Evolutionary conservation across 1,284 basidiomycete genomes (phyloP).

Genomic region (Macrocystidia cucumis): DNA sequence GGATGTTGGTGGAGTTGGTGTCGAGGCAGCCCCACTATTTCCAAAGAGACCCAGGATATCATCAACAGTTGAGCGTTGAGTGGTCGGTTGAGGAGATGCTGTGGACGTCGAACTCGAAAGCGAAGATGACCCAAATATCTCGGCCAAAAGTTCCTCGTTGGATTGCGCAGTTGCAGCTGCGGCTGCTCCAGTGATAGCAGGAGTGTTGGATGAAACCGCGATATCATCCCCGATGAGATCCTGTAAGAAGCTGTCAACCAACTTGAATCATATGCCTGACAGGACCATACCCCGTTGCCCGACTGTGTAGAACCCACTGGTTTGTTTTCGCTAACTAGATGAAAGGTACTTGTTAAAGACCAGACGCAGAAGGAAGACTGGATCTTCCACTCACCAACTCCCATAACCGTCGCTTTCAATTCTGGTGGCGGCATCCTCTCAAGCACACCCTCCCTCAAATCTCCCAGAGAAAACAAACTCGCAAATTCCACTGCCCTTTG

Average conservation of each 20-base stretch:
- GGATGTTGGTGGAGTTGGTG: constrained; percentile 22
- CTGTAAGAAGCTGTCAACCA: constrained; percentile 5
- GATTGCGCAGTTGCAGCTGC: constrained; percentile 50
- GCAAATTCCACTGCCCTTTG: constrained; percentile 95
- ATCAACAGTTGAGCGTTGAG: constrained; percentile 58
- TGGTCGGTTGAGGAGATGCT: constrained; percentile 27
- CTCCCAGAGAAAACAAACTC: constrained; percentile 68
- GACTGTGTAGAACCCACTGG: constrained; percentile 85
- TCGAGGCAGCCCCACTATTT: constrained; percentile 17
- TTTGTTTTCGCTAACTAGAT: constrained; percentile 83
- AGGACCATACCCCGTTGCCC: constrained; percentile 49
- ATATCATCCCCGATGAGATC: constrained; percentile 76
- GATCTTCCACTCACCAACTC: constrained; percentile 53
- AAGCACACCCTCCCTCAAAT: constrained; percentile 83
- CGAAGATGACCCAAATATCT: constrained; percentile 77
- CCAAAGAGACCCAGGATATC: constrained; percentile 93
- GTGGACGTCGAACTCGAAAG: constrained; percentile 31
- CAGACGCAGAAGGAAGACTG: background rate
- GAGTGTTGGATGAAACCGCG: constrained; percentile 9
- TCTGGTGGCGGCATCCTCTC: constrained; percentile 99
- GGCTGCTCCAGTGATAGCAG: constrained; percentile 31
- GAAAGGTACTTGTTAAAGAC: background rate
- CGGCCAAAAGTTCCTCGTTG: constrained; percentile 87
- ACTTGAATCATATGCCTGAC: constrained; percentile 4
- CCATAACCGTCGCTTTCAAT: constrained; percentile 90